Base-by-base conservation (phyloP, 106 monocot species). In the Narthecium ossifragum region DNA sequence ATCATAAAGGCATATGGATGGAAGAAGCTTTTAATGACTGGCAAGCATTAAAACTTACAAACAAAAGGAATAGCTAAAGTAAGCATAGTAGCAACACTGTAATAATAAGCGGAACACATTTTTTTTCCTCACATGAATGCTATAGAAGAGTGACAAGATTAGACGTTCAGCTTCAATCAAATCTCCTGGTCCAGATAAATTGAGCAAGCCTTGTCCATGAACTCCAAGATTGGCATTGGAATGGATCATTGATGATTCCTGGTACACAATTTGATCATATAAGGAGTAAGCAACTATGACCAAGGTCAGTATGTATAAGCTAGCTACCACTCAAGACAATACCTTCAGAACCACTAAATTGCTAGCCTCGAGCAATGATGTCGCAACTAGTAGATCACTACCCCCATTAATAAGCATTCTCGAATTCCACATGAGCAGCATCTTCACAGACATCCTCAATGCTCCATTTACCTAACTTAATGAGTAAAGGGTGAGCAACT, bases 371-470 rank as follows among this genome's bases (percentile, higher is more conserved):
- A 98, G 81, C 53, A 87, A 76, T 33, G 96, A 90, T 23, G 96
- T 98, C 64, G 80, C 72, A 59, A 96, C 86, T 45, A 81, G 49
- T 32, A 84, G 17, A 45, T 98, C 96, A 26, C 80, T 84, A 70
- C 96, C 86, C 9, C 90, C 90, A 81, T 90, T 70, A 66, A 98
- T 84, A 46, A 65, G 39, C 76, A 98, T 81, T 77, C 47, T 84
- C 11, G 96, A 86, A 77, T 98, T 90, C 96, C 86, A 98, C 96
- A 98, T 98, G 69, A 98, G 71, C 23, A 98, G 81, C 83, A 98
- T 81, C 64, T 98, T 98, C 50, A 98, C 83, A 50, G 87, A 90
- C 96, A 98, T 98, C 57, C 96, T 65, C 60, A 98, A 71, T 26
- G 90, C 96, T 10, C 96, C 96, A 68, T 69, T 84, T 33, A 98